phyloP scores from a whole-genome alignment of 352 stramenopile genomes.

The Pythium monospermum region DNA sequence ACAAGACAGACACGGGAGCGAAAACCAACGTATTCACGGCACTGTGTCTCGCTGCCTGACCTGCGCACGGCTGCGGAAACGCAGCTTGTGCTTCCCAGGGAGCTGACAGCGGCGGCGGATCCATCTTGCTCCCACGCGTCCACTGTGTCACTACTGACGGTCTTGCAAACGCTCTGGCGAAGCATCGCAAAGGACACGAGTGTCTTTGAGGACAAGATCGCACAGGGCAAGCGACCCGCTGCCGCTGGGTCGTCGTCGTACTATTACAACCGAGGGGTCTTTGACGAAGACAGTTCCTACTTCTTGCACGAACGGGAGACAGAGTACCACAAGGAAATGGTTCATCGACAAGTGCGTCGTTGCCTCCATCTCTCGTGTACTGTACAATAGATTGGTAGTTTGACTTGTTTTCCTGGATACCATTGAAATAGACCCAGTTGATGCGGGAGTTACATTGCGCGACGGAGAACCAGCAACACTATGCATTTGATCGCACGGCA shows the following conservation, averaged over 20 bases:
- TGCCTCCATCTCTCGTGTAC: neutral
- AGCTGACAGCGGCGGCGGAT: neutral
- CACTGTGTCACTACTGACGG: constrained; percentile 29
- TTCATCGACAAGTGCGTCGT: constrained; percentile 5
- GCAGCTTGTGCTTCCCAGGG: neutral
- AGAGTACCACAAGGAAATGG: constrained; percentile 5
- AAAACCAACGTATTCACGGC: neutral
- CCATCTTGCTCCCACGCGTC: constrained; percentile 11
- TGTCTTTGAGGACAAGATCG: constrained; percentile 28
- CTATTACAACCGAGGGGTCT: constrained; percentile 9
- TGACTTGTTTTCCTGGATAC: neutral
- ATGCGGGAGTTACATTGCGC: constrained; percentile 47
- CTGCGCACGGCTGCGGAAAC: neutral
- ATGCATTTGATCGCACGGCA: constrained; percentile 44
- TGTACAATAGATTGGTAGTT: neutral
- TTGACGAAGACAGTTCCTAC: constrained; percentile 17
- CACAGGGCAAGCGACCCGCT: neutral
- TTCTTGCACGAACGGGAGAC: constrained; percentile 14
- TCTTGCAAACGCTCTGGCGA: constrained; percentile 45
- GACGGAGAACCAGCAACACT: constrained; percentile 32
- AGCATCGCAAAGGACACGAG: constrained; percentile 34
- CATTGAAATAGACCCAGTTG: constrained; percentile 24
- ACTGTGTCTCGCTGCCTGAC: constrained; percentile 5
- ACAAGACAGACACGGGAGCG: neutral
- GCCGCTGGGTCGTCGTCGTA: constrained; percentile 6